phyloP scores from a whole-genome alignment of 768 basidiomycete species.

The Lanmaoa pseudosensibilis region DNA sequence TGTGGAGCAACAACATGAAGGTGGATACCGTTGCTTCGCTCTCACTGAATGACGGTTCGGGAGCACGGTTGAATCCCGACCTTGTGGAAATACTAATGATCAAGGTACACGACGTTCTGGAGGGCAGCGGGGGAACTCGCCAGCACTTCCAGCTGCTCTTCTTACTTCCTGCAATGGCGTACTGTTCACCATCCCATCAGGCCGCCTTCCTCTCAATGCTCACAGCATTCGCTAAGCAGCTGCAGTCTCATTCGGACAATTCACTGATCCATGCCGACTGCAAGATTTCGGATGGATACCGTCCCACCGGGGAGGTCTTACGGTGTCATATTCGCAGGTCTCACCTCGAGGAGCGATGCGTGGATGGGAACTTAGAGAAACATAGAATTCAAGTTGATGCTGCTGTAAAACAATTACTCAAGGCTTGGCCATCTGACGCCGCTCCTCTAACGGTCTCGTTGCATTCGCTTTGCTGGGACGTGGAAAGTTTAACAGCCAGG shows the following conservation, averaged over 20 bases:
- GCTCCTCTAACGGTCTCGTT: background rate
- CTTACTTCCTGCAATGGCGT: constrained; percentile 16
- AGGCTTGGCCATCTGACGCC: constrained; percentile 12
- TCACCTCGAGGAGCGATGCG: background rate
- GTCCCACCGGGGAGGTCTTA: background rate
- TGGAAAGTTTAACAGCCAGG: background rate
- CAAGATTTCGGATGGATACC: constrained; percentile 13
- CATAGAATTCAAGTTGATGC: no score
- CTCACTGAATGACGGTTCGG: background rate
- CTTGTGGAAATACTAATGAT: background rate
- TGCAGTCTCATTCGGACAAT: background rate
- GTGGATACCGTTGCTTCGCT: background rate
- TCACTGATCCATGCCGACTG: constrained; percentile 2
- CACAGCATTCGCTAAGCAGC: constrained; percentile 25
- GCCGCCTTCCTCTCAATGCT: constrained; percentile 27
- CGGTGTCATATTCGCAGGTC: background rate
- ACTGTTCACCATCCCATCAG: constrained; percentile 10
- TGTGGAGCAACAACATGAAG: background rate
- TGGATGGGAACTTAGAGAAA: background rate
- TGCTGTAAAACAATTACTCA: constrained; percentile 1
- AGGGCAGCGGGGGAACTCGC: background rate
- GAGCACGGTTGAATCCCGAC: background rate
- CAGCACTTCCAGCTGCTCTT: background rate
- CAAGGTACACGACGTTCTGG: background rate
- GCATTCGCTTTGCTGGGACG: background rate